A percentile compares a stretch with the other conserved stretches of the same genome.
These are phyloP conservation scores for Eucalyptus regnans DNA, from an alignment of 345 rosid species.

Conservation along the genomic window DNA sequence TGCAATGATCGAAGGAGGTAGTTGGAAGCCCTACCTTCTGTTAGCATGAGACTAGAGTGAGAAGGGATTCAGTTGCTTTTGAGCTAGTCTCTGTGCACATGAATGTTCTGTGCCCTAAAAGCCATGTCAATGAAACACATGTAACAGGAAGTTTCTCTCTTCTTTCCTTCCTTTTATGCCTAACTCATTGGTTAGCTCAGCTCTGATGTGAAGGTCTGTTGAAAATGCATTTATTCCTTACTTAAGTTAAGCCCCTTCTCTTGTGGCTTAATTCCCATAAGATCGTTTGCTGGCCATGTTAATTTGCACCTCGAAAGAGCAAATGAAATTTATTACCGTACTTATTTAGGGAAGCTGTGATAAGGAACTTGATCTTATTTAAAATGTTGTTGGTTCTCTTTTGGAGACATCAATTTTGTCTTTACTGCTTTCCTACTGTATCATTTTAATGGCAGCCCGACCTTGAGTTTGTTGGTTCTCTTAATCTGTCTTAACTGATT, in stretches of 20 bases:
- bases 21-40: background rate
- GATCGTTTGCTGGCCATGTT: background rate
- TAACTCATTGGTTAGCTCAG: background rate
- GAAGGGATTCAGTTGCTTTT: background rate
- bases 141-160: background rate
- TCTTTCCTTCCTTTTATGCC: background rate
- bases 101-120: background rate
- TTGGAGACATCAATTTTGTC: background rate
- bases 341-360: background rate
- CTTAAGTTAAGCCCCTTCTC: background rate
- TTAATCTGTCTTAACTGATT: background rate
- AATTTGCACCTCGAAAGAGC: background rate
- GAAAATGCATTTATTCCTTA: background rate
- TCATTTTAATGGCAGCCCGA: background rate
- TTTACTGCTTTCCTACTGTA: background rate
- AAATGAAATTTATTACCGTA: background rate
- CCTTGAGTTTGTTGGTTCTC: background rate
- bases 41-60: background rate
- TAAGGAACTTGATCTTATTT: background rate
- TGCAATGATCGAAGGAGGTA: background rate
- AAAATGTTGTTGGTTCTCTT: background rate
- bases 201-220: background rate
- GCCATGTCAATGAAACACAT: background rate
- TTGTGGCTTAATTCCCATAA: background rate
- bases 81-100: background rate